Percentiles rank a stretch among this genome's conserved stretches.
Evolutionary conservation across 345 rosid species (phyloP).

Genomic region (Eucalyptus guilfoylei): DNA sequence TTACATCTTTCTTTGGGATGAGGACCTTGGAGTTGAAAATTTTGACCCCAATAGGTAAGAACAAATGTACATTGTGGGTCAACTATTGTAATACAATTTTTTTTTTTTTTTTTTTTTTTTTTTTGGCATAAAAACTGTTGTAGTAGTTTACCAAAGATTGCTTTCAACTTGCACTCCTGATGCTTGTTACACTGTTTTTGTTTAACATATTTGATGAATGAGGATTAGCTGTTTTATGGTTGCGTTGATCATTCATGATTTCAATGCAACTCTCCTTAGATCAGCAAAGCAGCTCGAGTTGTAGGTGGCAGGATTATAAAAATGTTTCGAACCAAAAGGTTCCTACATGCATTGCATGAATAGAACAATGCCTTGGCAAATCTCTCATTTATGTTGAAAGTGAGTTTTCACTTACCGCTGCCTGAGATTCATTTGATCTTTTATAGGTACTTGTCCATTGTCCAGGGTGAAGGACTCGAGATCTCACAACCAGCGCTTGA

Average conservation of each 20-base stretch:
- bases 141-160: neutral
- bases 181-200: neutral
- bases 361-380: neutral
- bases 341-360: neutral
- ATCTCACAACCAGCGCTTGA: constrained; percentile 97
- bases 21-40: constrained; percentile 77
- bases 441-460: constrained; percentile 52
- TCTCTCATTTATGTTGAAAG: neutral
- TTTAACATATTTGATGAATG: neutral
- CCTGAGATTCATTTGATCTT: neutral
- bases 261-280: neutral
- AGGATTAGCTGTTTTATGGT: neutral
- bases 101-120: neutral
- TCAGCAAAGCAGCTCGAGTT: neutral
- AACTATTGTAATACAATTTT: neutral
- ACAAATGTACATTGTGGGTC: neutral
- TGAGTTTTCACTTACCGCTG: neutral
- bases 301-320: neutral
- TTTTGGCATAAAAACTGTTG: neutral
- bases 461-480: constrained; percentile 71
- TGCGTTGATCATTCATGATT: neutral
- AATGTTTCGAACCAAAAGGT: neutral
- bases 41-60: constrained; percentile 58
- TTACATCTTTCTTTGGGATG: constrained; percentile 93
- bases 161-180: neutral